Conservation (phyloP, 164 flowering plant genomes). For the Saururus chinensis region DNA sequence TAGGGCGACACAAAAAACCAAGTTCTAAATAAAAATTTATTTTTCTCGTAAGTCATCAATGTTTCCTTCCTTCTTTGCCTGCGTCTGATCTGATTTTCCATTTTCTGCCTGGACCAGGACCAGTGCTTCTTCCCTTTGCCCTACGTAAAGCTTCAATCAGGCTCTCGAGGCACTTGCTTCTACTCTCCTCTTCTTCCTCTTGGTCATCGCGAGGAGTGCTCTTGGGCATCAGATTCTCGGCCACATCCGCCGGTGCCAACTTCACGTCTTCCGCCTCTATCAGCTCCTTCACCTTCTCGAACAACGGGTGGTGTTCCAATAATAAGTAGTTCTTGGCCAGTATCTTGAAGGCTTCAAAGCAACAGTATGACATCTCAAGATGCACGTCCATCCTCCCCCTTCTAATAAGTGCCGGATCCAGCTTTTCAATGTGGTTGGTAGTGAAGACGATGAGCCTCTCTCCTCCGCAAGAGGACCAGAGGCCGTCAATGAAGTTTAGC, state of each 20-base stretch:
- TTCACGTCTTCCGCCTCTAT: slow-evolving; percentile 2
- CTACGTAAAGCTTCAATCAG: too few species aligned
- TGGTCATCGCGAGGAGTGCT: background rate
- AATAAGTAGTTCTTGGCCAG: slow-evolving; percentile 44
- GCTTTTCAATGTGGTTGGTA: slow-evolving; percentile 46
- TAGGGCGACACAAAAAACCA: too few species aligned
- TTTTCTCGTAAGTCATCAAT: too few species aligned
- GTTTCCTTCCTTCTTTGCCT: too few species aligned
- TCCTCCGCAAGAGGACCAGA: slow-evolving; percentile 63
- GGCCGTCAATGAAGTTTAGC: too few species aligned
- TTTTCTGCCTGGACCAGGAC: too few species aligned
- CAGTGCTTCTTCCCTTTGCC: too few species aligned
- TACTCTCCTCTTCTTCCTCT: too few species aligned
- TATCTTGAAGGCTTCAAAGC: slow-evolving; percentile 29
- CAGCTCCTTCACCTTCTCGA: slow-evolving; percentile 20
- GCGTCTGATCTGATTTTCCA: too few species aligned
- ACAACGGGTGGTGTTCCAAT: slow-evolving; percentile 32
- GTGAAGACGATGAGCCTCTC: slow-evolving; percentile 62
- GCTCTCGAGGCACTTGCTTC: too few species aligned
- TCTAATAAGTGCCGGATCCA: slow-evolving; percentile 43
- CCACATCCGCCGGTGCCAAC: slow-evolving; percentile 58
- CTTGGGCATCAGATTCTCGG: slow-evolving; percentile 33
- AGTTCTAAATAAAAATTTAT: too few species aligned
- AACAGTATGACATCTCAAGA: slow-evolving; percentile 47
- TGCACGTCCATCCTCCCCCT: slow-evolving; percentile 65